A percentile compares a stretch with the other conserved stretches of the same genome.
These are phyloP conservation scores for Prosopis cineraria DNA, from an alignment of 306 rosid species.

Conservation along the genomic window DNA sequence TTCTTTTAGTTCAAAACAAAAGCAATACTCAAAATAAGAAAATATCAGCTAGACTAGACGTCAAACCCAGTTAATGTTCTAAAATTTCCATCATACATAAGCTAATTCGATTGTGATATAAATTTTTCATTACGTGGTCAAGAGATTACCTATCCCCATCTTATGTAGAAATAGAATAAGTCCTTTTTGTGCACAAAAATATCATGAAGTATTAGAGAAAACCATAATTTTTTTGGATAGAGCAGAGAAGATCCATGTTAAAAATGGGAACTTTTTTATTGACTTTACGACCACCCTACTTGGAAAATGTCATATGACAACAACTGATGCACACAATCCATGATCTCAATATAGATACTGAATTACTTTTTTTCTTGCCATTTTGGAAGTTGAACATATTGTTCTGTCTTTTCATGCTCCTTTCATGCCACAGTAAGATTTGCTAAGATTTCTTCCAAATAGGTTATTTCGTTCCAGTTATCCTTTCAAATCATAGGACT, in stretches of 20 bases:
- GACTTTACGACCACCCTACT: conserved; percentile 15
- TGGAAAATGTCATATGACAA: background rate
- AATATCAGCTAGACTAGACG: conserved; percentile 2
- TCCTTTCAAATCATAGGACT: background rate
- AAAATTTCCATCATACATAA: conserved; percentile 9
- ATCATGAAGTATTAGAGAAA: background rate
- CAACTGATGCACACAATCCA: background rate
- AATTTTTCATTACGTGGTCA: conserved; percentile 12
- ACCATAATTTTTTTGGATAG: too few species aligned
- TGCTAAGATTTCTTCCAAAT: conserved; percentile 4
- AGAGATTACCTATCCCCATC: background rate
- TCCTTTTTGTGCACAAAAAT: background rate
- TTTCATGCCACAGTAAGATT: background rate
- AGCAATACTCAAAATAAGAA: conserved; percentile 8
- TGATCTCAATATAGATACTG: background rate
- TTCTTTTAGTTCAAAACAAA: background rate
- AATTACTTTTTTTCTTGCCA: background rate
- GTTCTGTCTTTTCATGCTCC: too few species aligned
- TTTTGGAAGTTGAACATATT: background rate
- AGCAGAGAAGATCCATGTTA: background rate
- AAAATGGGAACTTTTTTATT: conserved; percentile 26
- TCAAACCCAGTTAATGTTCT: conserved; percentile 10
- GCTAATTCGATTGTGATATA: background rate
- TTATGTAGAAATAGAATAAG: conserved; percentile 2
- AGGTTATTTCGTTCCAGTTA: background rate